phyloP scores from a whole-genome alignment of 2,329 filamentous ascomycete species.

The Phyllosticta citriasiana region DNA sequence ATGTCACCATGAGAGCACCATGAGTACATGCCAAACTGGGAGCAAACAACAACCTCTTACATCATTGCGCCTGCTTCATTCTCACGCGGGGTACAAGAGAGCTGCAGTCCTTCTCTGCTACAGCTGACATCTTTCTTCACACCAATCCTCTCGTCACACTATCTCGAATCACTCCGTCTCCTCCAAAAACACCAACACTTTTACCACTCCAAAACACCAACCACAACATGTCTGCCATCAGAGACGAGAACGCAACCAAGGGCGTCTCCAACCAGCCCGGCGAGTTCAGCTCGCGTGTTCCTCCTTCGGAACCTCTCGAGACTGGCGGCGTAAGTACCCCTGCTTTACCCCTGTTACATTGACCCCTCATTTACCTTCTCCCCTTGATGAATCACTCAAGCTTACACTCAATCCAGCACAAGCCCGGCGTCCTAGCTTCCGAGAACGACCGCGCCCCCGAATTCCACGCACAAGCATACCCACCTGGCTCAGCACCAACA shows the following conservation, averaged over 20 bases:
- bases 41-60: neutral
- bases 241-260: conserved; percentile 39
- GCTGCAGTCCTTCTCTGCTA: neutral
- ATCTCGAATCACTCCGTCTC: neutral
- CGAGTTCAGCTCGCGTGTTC: conserved; percentile 45
- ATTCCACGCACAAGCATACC: conserved; percentile 52
- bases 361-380: neutral
- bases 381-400: neutral
- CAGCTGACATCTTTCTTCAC: neutral
- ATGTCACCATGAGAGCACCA: neutral
- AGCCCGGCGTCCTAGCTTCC: conserved; percentile 50
- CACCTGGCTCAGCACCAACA: conserved; percentile 53
- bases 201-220: neutral
- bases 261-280: conserved; percentile 41
- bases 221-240: conserved; percentile 30
- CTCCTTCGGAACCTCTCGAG: conserved; percentile 43
- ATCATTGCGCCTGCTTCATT: neutral
- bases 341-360: neutral
- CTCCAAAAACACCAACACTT: neutral
- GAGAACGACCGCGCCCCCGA: conserved; percentile 50
- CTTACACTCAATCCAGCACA: conserved; percentile 41
- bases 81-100: neutral
- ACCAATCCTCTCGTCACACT: neutral
- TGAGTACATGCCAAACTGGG: neutral
- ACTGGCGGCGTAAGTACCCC: conserved; percentile 42